A percentile compares a stretch with the other conserved stretches of the same genome.
phyloP scores from a whole-genome alignment of 345 rosid species.

The Arabidopsis thaliana region TAIR10.1 NC_003070.9:22156501-22157000 shows the following conservation, averaged over 20 bases:
- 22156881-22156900: slow-evolving; percentile 51
- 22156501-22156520: not conserved
- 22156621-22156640: slow-evolving; percentile 45
- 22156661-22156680: slow-evolving; percentile 54
- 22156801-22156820: not conserved
- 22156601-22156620: slow-evolving; percentile 75
- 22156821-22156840: not conserved
- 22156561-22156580: slow-evolving; percentile 43
- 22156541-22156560: no score
- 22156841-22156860: slow-evolving; percentile 29
- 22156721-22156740: slow-evolving; percentile 66
- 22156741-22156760: slow-evolving; percentile 63
- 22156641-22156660: slow-evolving; percentile 32
- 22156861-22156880: slow-evolving; percentile 53
- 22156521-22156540: slow-evolving; percentile 50
- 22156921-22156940: slow-evolving; percentile 49
- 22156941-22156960: slow-evolving; percentile 50
- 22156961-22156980: slow-evolving; percentile 58
- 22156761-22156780: slow-evolving; percentile 56
- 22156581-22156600: slow-evolving; percentile 59
- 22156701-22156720: slow-evolving; percentile 65
- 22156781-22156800: slow-evolving; percentile 40
- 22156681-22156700: slow-evolving; percentile 32
- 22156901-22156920: slow-evolving; percentile 45
- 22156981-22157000: not conserved